phyloP scores from a whole-genome alignment of 169 alveolate genomes.

The Miamiensis avidus region DNA sequence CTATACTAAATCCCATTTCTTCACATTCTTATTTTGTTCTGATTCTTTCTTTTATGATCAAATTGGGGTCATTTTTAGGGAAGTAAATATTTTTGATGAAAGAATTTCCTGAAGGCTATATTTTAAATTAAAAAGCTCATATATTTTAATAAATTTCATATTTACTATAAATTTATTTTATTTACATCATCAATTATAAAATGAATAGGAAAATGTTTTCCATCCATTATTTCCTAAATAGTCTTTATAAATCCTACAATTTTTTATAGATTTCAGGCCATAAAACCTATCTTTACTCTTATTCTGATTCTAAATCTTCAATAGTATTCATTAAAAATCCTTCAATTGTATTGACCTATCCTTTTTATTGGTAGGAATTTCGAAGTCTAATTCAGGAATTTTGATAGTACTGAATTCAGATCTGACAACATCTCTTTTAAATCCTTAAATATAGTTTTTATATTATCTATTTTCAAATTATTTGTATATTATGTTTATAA shows the following conservation, averaged over 20 bases:
- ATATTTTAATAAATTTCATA: neutral
- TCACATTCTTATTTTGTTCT: constrained; percentile 66
- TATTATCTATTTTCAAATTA: no score
- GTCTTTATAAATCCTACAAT: constrained; percentile 73
- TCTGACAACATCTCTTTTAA: constrained; percentile 92
- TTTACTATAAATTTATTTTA: no score
- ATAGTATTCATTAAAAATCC: constrained; percentile 82
- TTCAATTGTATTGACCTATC: constrained; percentile 93
- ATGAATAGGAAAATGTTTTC: constrained; percentile 86
- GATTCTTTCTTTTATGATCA: constrained; percentile 54
- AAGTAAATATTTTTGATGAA: constrained; percentile 90
- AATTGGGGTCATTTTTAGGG: constrained; percentile 64
- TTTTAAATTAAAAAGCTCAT: no score
- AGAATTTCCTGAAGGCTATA: constrained; percentile 94
- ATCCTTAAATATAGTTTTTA: no score
- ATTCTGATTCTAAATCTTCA: constrained; percentile 56
- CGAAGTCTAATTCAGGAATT: constrained; percentile 93
- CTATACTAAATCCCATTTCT: constrained; percentile 72
- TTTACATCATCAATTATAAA: constrained; percentile 87
- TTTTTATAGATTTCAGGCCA: constrained; percentile 72
- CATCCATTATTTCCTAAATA: constrained; percentile 66
- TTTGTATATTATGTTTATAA: no score
- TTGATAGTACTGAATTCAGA: constrained; percentile 86
- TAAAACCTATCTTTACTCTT: constrained; percentile 71
- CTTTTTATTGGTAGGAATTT: constrained; percentile 92